Base-by-base conservation (phyloP, 139 green algal genomes). In the Parachlorella kessleri region DNA sequence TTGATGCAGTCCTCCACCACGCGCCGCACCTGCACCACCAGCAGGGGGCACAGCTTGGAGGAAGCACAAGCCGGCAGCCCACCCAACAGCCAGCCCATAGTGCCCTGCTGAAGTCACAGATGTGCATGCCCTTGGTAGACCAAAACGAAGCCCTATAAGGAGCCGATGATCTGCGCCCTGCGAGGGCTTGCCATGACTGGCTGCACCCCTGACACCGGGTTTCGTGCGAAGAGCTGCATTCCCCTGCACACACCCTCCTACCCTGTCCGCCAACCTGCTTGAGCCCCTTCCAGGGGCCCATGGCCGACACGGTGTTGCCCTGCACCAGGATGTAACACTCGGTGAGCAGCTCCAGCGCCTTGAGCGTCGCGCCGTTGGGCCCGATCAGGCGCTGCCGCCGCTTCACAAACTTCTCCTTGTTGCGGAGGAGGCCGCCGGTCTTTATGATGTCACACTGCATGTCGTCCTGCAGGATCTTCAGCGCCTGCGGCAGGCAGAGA, bases 401-500 rank as follows among this genome's bases (percentile, higher is more conserved):
- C 89, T 99, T 99, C n/a, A 97, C 94, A 87, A 99, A 99, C 76
- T 94, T 95, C 73, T 97, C 94, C 87, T 98, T 98, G 90, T 98
- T 98, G 48, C 95, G 88, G 30, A 98, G 89, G 10, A 99, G 81
- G 30, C 93, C 93, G 9, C 94, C 95, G 54, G 99, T 97, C 80
- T 99, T 99, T 86, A 99, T 98, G 76, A 99, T 93, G 86, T 99
- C 97, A 80, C 94, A 98, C 81, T 98, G 92, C 87, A 98, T 90
- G 70, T 97, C 90, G 81, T 99, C 97, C 9, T 96, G 41, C 72
- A 98, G 80, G 37, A 98, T 88, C 82, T 96, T 98, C n/a, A 98
- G 70, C 35, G 95, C 95, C 90, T 98, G 90, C 68, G 23, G 69
- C 67, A n/a, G 2, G 36, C 63, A 36, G 26, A n/a, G 32, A 6